Conservation (phyloP, 257 asterid genomes). For the Solanum lignicaule region DNA sequence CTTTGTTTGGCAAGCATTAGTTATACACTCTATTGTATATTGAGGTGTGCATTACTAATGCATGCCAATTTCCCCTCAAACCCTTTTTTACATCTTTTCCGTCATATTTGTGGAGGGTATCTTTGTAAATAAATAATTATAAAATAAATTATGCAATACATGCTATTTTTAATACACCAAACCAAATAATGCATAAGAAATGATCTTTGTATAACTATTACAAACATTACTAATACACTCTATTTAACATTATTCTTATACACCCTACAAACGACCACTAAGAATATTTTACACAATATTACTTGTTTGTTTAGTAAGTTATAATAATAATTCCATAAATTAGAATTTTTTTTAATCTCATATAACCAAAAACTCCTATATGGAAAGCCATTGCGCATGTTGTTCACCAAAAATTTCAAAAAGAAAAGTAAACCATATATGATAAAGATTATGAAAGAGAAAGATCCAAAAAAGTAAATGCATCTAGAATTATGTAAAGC, state of each 20-base stretch:
- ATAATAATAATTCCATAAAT: neutral
- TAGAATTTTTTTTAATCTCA: neutral
- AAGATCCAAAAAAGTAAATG: neutral
- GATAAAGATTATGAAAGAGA: neutral
- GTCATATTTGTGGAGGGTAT: neutral
- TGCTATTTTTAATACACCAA: neutral
- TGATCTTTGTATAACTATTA: neutral
- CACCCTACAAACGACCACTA: neutral
- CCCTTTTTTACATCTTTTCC: neutral
- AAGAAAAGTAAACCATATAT: neutral
- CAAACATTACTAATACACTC: neutral
- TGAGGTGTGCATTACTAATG: neutral
- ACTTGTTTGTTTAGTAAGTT: neutral
- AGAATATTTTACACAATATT: neutral
- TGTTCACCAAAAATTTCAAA: neutral
- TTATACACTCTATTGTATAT: neutral
- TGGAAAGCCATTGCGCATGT: neutral
- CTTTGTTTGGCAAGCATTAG: neutral
- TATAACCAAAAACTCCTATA: neutral
- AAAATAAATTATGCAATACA: neutral
- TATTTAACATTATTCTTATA: neutral
- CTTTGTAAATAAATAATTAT: neutral
- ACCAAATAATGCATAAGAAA: neutral
- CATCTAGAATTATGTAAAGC: neutral
- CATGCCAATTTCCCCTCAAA: neutral